Conservation (phyloP, 2,329 filamentous ascomycete species). For the Pseudogymnoascus sp. region DNA sequence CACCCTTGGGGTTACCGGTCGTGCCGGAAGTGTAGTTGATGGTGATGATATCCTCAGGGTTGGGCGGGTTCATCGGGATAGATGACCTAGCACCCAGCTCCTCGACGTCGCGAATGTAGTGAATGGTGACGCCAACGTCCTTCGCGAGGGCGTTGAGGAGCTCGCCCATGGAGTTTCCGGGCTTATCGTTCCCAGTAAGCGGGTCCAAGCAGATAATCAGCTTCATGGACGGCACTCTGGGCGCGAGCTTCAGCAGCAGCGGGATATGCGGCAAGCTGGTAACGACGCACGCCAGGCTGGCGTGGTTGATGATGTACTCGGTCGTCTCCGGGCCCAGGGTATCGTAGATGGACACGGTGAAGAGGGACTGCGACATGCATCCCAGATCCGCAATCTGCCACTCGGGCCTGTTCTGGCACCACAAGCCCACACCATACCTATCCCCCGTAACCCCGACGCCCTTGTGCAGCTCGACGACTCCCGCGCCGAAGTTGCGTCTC, state of each 20-base stretch:
- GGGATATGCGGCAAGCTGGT: constrained; percentile 76
- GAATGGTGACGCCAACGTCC: constrained; percentile 67
- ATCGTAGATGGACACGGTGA: constrained; percentile 89
- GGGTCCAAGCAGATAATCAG: constrained; percentile 81
- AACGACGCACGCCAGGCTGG: constrained; percentile 64
- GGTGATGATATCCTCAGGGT: constrained; percentile 69
- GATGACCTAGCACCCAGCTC: constrained; percentile 62
- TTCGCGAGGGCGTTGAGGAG: constrained; percentile 68
- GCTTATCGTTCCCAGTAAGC: constrained; percentile 71
- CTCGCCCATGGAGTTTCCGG: constrained; percentile 69
- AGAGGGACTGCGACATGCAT: constrained; percentile 79
- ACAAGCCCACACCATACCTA: constrained; percentile 70
- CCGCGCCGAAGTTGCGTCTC: constrained; percentile 76
- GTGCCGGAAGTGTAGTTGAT: constrained; percentile 89
- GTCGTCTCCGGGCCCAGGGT: constrained; percentile 85
- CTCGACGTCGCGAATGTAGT: constrained; percentile 75
- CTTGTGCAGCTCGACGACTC: constrained; percentile 74
- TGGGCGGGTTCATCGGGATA: constrained; percentile 61
- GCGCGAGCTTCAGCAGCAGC: constrained; percentile 67
- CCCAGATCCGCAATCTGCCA: constrained; percentile 87
- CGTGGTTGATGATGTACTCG: constrained; percentile 93
- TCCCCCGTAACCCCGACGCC: constrained; percentile 56
- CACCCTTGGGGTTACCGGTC: constrained; percentile 74
- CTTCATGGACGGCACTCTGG: constrained; percentile 73
- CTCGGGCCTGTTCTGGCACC: constrained; percentile 81